phyloP scores from a whole-genome alignment of 345 rosid species.

The Eucalyptus cladocalyx region DNA sequence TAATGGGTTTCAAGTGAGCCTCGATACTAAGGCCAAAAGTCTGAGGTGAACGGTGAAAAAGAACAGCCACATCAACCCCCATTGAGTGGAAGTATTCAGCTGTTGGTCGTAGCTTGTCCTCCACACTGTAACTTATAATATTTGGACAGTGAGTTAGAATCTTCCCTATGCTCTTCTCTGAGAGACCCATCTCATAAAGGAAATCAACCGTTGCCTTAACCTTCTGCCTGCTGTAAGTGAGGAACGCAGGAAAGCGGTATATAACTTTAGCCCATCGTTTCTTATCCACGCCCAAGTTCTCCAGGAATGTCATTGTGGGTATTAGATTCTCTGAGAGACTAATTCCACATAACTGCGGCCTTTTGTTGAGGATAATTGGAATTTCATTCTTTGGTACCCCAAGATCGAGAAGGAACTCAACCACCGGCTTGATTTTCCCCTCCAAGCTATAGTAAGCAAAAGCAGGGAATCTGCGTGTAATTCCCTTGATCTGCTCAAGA shows the following conservation, averaged over 20 bases:
- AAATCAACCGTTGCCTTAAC: slow-evolving; percentile 46
- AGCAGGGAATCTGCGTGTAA: slow-evolving; percentile 59
- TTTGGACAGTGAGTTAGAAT: slow-evolving; percentile 63
- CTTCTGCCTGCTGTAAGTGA: slow-evolving; percentile 79
- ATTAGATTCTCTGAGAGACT: slow-evolving; percentile 64
- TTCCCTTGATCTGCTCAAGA: slow-evolving; percentile 71
- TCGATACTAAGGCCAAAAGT: slow-evolving; percentile 77
- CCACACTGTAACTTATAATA: slow-evolving; percentile 68
- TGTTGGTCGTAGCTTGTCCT: slow-evolving; percentile 73
- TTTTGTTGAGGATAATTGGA: slow-evolving; percentile 45
- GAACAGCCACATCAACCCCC: slow-evolving; percentile 51
- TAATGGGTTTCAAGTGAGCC: slow-evolving; percentile 68
- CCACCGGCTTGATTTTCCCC: slow-evolving; percentile 77
- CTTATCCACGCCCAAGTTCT: slow-evolving; percentile 71
- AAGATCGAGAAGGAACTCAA: slow-evolving; percentile 72
- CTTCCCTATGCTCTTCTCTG: slow-evolving; percentile 54
- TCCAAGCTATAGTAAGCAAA: slow-evolving; percentile 83
- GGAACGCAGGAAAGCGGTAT: slow-evolving; percentile 65
- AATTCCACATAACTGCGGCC: slow-evolving; percentile 85
- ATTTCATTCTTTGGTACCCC: slow-evolving; percentile 67
- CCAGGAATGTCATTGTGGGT: slow-evolving; percentile 73
- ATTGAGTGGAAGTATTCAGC: slow-evolving; percentile 55
- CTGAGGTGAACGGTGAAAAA: slow-evolving; percentile 66
- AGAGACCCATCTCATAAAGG: slow-evolving; percentile 57
- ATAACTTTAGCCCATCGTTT: slow-evolving; percentile 80